Base-by-base conservation (phyloP, 192 early-diverging fungal species). In the Dimargaris xerosporica region DNA sequence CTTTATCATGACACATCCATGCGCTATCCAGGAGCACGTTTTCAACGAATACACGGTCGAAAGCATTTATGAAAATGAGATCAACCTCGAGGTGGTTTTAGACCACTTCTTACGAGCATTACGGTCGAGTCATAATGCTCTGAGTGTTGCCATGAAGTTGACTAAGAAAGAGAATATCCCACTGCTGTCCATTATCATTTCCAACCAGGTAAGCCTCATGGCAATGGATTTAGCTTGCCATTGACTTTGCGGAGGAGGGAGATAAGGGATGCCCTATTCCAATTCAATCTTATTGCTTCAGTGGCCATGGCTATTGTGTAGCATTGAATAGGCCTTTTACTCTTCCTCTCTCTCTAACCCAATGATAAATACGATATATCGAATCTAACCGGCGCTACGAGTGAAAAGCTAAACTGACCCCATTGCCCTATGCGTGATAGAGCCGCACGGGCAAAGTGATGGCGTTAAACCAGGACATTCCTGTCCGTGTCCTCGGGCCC, bases 31-130 rank as follows among this genome's bases (percentile, higher is more conserved):
- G 68, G 72, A 73, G 41, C 71, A 77, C 12, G 51, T 90, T n/a
- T 90, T 90, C 46, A 66, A 71, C 53, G 80, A 83, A n/a, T 88
- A 87, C 72, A 71, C 69, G 21, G 72, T 90, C 30, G 81, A 85
- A 31, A 85, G 82, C 55, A 60, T 72, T 2, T 69, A 75, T 56
- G 66, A 82, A 48, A 81, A 89, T 60, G 82, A 86, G 63, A 90
- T 93, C 53, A 84, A 82, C 64, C 52, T 90, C 0, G 81, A 88
- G 65, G 62, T 91, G 54, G 68, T 67, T 54, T 75, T 80, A 44
- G 86, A 90, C 50, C 80, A 82, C 51, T 51, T 90, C 10, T 65
- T 80, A 23, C 70, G 84, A 11, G 86, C 84, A 7, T 69, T 88
- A 44, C 78, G 74, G 62, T 81, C 83, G 7, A 69, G 74, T 16